Percentiles rank a stretch among this genome's conserved stretches.
These are phyloP conservation scores for Colletotrichum shisoi DNA, from an alignment of 2,329 filamentous ascomycete species.

Conservation along the genomic window DNA sequence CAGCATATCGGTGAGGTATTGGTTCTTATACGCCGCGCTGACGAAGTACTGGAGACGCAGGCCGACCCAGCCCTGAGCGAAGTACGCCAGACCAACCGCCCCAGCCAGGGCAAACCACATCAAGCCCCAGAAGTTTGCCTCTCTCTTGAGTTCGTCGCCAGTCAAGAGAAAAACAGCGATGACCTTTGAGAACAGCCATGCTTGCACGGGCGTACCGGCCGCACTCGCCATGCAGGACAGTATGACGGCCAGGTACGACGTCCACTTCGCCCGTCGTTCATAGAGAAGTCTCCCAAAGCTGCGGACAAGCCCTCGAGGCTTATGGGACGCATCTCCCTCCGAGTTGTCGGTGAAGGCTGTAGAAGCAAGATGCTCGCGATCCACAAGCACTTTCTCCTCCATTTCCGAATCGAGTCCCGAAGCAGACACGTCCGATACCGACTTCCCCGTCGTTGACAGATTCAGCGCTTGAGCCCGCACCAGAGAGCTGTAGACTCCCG, in stretches of 20 bases:
- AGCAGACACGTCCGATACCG: background rate
- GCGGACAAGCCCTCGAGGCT: conserved; percentile 28
- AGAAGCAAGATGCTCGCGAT: conserved; percentile 3
- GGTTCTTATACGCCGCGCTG: conserved; percentile 38
- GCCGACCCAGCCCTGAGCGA: conserved; percentile 42
- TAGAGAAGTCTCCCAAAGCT: conserved; percentile 41
- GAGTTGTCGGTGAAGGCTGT: background rate
- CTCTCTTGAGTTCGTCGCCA: conserved; percentile 30
- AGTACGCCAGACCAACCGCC: conserved; percentile 45
- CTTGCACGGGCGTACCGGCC: conserved; percentile 44
- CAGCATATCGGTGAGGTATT: conserved; percentile 46
- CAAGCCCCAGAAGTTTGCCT: conserved; percentile 45
- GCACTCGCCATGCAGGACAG: conserved; percentile 43
- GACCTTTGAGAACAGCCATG: conserved; percentile 46
- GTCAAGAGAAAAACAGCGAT: conserved; percentile 43
- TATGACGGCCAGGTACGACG: conserved; percentile 42
- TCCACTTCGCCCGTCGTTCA: conserved; percentile 42
- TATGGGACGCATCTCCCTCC: background rate
- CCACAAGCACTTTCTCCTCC: conserved; percentile 8
- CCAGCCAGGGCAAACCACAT: conserved; percentile 47
- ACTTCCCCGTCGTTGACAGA: conserved; percentile 13
- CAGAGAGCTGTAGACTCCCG: conserved; percentile 42
- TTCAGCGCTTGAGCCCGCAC: conserved; percentile 42
- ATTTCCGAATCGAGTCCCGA: conserved; percentile 19
- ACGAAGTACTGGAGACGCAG: conserved; percentile 32